Evolutionary conservation across 1,284 basidiomycete species (phyloP).

Genomic region (Microbotryomycetes sp.): DNA sequence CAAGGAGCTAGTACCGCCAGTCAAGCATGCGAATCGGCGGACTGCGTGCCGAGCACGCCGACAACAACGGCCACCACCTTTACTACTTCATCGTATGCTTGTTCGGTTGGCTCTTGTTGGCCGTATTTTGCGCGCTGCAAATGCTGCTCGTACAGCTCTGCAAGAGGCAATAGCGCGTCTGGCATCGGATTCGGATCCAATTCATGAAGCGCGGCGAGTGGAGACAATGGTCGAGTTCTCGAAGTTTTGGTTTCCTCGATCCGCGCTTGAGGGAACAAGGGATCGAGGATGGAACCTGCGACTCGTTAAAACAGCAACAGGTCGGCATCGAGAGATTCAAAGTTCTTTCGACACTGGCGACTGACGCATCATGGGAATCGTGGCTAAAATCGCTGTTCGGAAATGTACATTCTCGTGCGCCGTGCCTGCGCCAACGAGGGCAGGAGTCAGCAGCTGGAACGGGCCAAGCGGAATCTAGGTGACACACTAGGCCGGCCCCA

Average conservation of each 20-base stretch:
- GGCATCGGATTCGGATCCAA: slow-evolving; percentile 9
- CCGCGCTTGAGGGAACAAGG: slow-evolving; percentile 4
- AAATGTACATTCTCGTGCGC: slow-evolving; percentile 24
- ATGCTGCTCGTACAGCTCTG: slow-evolving; percentile 26
- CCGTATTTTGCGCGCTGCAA: slow-evolving; percentile 23
- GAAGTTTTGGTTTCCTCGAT: neutral
- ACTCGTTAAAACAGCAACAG: neutral
- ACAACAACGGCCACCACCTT: slow-evolving; percentile 29
- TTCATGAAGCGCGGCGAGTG: slow-evolving; percentile 5
- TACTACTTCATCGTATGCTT: slow-evolving; percentile 24
- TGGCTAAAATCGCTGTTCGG: slow-evolving; percentile 26
- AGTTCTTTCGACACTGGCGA: neutral
- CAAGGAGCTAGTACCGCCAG: neutral
- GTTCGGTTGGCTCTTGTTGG: slow-evolving; percentile 21
- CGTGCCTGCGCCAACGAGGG: slow-evolving; percentile 2
- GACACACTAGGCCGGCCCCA: slow-evolving; percentile 24
- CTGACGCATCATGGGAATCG: slow-evolving; percentile 17
- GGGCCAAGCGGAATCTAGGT: neutral
- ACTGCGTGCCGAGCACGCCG: slow-evolving; percentile 1
- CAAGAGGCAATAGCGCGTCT: slow-evolving; percentile 17
- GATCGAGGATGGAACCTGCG: neutral
- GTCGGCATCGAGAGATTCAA: neutral
- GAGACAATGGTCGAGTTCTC: slow-evolving; percentile 5
- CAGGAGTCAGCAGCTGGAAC: neutral
- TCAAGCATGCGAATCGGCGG: neutral